Base-by-base conservation (phyloP, 106 monocot species). In the Allium cepa region DNA sequence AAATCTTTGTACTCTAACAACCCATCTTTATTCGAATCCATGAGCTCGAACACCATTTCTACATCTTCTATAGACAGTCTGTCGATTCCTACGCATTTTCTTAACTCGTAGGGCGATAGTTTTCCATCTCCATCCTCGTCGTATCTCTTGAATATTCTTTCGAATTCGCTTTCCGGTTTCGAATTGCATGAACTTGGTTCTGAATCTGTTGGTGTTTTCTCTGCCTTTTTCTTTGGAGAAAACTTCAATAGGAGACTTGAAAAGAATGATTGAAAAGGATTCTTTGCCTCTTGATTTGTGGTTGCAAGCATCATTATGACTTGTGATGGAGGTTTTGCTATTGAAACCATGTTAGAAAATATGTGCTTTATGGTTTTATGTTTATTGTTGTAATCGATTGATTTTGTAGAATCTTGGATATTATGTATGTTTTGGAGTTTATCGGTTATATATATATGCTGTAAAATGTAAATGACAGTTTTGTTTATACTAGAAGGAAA, bases 61-160 rank as follows among this genome's bases (percentile, higher is more conserved):
- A 76, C 83, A 5, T 79, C 83, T 66, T 83, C 83, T 12, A 14
- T 46, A 1, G 83, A 76, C 14, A 79, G 45, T 36, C 36, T 36
- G 59, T 83, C 79, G 63, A 75, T 75, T 4, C 79, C 79, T 11
- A 69, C 65, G 73, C 72, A 73, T 59, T 51, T 63, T 57, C 50
- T 47, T 36, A 83, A 62, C 76, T 83, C 83, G 22, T 53, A 4
- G 15, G 76, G 68, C 4, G 83, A 83, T 57, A 83, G 64, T 72
- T 76, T 83, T 6, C 83, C 83, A 59, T 83, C 79, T 0, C 69
- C 59, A 36, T 83, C 50, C 55, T 79, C 69, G 63, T 83, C 83
- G 14, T 72, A 76, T 27, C 53, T 60, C 3, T 49, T 47, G 59
- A 83, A 79, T 4, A 83, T 56, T 9, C 68, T 10, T 45, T 45